phyloP scores from a whole-genome alignment of 2,329 filamentous ascomycete genomes.

The Colletotrichum tabaci region DNA sequence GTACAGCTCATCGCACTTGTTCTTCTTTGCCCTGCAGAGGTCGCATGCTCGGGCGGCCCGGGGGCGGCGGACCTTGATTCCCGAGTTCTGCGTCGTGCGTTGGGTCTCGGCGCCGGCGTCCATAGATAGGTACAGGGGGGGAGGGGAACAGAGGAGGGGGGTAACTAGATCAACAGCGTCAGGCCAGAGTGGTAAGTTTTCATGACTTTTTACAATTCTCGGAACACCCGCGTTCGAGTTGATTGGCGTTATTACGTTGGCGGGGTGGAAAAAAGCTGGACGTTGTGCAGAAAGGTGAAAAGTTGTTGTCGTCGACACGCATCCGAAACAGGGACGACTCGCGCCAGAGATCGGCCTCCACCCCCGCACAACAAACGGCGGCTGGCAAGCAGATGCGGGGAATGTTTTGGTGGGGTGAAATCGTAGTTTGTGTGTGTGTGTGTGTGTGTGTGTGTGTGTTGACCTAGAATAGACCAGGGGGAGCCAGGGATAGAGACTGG shows the following conservation, averaged over 20 bases:
- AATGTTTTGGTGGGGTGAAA: slow-evolving; percentile 18
- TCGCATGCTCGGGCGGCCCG: slow-evolving; percentile 38
- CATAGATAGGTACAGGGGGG: not conserved
- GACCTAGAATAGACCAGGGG: no score
- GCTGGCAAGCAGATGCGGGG: slow-evolving; percentile 34
- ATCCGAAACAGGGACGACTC: slow-evolving; percentile 34
- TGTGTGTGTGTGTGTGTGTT: no score
- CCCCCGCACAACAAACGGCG: slow-evolving; percentile 26
- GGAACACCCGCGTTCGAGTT: slow-evolving; percentile 9
- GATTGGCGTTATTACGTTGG: no score
- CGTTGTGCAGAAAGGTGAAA: slow-evolving; percentile 20
- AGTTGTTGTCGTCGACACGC: slow-evolving; percentile 17
- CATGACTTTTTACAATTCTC: not conserved
- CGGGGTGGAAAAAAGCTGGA: slow-evolving; percentile 1
- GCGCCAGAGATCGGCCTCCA: slow-evolving; percentile 17
- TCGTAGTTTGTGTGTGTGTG: not conserved
- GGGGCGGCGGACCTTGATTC: slow-evolving; percentile 40
- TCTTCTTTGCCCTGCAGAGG: slow-evolving; percentile 36
- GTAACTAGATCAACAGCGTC: not conserved
- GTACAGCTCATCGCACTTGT: slow-evolving; percentile 43
- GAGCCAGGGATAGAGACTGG: no score
- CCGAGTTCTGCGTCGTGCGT: slow-evolving; percentile 38
- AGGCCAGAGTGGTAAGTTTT: not conserved
- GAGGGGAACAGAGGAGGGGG: not conserved
- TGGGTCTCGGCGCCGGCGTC: slow-evolving; percentile 30